A percentile compares a stretch with the other conserved stretches of the same genome.
These are phyloP conservation scores for Dioscorea cayenensis DNA, from an alignment of 116 monocot genomes.

Conservation along the genomic window DNA sequence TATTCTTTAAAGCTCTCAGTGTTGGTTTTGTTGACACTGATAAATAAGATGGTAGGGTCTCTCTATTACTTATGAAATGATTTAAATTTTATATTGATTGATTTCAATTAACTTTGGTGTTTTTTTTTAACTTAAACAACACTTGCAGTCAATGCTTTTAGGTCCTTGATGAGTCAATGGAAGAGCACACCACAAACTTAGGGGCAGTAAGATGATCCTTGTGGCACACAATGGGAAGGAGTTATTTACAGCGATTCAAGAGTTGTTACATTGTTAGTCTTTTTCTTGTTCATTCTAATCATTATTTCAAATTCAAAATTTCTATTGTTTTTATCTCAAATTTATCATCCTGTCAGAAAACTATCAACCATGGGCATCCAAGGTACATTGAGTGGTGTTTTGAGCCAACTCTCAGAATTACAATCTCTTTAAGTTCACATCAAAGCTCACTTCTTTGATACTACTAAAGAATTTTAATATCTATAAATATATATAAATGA, in stretches of 20 bases:
- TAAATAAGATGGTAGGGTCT: constrained; percentile 14
- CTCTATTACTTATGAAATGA: neutral
- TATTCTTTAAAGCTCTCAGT: neutral
- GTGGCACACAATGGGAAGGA: constrained; percentile 48
- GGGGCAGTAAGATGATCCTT: constrained; percentile 62
- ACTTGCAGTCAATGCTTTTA: constrained; percentile 48
- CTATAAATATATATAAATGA: neutral
- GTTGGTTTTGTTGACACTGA: constrained; percentile 6
- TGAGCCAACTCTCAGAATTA: constrained; percentile 45
- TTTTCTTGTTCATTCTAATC: neutral
- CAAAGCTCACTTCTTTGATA: no score
- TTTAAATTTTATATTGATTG: neutral
- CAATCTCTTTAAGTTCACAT: constrained; percentile 40
- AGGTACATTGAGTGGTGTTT: constrained; percentile 53
- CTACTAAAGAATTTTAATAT: no score
- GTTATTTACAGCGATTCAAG: constrained; percentile 27
- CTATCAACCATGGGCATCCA: constrained; percentile 48
- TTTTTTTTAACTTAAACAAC: neutral
- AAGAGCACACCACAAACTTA: constrained; percentile 58
- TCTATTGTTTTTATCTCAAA: neutral
- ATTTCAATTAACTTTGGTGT: neutral
- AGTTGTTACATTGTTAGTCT: constrained; percentile 28
- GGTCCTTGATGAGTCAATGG: constrained; percentile 46
- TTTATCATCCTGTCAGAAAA: constrained; percentile 33
- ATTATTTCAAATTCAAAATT: neutral